Evolutionary conservation across 2,329 filamentous ascomycete genomes (phyloP).

Genomic region (Fusarium euwallaceae): DNA sequence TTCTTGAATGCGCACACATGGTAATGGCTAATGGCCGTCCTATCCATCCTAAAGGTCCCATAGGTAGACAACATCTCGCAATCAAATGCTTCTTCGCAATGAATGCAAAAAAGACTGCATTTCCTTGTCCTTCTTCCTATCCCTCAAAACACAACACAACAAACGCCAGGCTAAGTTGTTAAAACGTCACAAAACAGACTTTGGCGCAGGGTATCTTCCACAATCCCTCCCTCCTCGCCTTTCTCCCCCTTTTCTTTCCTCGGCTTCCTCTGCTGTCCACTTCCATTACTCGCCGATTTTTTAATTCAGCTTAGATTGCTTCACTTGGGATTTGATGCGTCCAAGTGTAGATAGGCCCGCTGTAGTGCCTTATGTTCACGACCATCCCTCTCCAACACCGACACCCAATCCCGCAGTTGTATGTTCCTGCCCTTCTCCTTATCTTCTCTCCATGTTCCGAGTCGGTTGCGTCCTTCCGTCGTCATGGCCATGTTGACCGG

Average conservation of each 20-base stretch:
- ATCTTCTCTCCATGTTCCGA: conserved; percentile 85
- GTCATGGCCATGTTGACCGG: conserved; percentile 60
- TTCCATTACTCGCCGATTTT: conserved; percentile 38
- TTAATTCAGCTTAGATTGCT: conserved; percentile 4
- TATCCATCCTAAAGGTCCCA: conserved; percentile 5
- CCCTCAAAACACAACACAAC: conserved; percentile 36
- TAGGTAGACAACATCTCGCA: conserved; percentile 11
- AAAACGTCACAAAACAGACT: conserved; percentile 48
- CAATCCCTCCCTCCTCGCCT: conserved; percentile 30
- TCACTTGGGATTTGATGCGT: conserved; percentile 62
- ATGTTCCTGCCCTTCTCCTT: conserved; percentile 81
- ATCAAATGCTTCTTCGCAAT: conserved; percentile 14
- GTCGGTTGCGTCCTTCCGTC: conserved; percentile 70
- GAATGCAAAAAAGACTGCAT: conserved; percentile 35
- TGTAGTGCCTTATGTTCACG: conserved; percentile 74
- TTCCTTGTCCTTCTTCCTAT: conserved; percentile 38
- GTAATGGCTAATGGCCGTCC: background rate
- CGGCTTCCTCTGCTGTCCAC: background rate
- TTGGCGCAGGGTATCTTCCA: conserved; percentile 51
- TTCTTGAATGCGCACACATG: background rate
- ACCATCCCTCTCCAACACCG: conserved; percentile 83
- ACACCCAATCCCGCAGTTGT: conserved; percentile 86
- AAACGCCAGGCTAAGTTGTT: conserved; percentile 53
- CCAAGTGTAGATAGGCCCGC: conserved; percentile 66
- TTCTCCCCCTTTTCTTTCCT: conserved; percentile 1